These are phyloP conservation scores for Macrolepiota dolichaula DNA, from an alignment of 768 basidiomycete genomes.

Conservation along the genomic window DNA sequence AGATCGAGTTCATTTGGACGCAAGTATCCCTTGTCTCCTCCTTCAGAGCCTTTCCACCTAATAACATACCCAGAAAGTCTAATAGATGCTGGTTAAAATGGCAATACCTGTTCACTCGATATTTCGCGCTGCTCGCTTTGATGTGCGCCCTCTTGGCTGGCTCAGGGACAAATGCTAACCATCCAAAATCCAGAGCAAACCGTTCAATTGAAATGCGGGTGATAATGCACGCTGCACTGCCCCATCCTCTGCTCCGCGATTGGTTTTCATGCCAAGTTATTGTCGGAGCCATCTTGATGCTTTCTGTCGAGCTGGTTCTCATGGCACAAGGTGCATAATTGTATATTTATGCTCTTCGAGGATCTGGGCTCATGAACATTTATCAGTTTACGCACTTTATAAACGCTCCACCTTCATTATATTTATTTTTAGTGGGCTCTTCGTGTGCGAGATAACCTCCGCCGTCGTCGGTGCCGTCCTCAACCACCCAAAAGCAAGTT, in stretches of 20 bases:
- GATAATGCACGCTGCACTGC: conserved; percentile 6
- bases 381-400: conserved; percentile 32
- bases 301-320: conserved; percentile 25
- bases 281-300: conserved; percentile 21
- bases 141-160: conserved; percentile 17
- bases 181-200: conserved; percentile 18
- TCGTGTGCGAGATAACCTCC: conserved; percentile 19
- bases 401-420: conserved; percentile 25
- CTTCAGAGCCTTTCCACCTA: not conserved
- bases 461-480: conserved; percentile 20
- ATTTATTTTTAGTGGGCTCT: conserved; percentile 17
- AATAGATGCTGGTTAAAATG: conserved; percentile 23
- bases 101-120: conserved; percentile 26
- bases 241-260: conserved; percentile 12
- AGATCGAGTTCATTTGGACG: conserved; percentile 33
- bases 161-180: not conserved
- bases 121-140: conserved; percentile 24
- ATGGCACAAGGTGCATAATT: conserved; percentile 23
- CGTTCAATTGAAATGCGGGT: conserved; percentile 18
- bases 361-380: not conserved
- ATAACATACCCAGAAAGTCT: conserved; percentile 17
- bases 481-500: conserved; percentile 17
- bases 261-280: conserved; percentile 26
- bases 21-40: conserved; percentile 14
- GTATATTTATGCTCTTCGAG: not conserved